Evolutionary conservation across 1,284 basidiomycete genomes (phyloP).

Genomic region (Trichosporon sp.): DNA sequence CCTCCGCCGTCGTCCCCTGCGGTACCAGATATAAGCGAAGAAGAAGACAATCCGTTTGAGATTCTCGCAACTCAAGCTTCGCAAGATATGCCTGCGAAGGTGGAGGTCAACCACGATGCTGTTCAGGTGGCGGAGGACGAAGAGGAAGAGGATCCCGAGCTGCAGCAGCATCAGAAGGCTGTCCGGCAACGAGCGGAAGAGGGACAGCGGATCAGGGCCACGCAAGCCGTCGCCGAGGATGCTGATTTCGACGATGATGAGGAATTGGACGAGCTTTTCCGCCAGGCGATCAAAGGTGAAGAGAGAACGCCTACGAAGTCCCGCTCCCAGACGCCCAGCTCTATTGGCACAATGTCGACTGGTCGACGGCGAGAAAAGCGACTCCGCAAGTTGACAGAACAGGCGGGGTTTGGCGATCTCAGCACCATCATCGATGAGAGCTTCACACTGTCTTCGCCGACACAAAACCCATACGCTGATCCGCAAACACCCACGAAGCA

Average conservation of each 20-base stretch:
- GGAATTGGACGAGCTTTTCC: constrained; percentile 35
- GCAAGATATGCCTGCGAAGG: constrained; percentile 29
- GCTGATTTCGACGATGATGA: constrained; percentile 38
- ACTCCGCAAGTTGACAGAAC: constrained; percentile 24
- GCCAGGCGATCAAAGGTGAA: constrained; percentile 21
- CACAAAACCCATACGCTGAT: constrained; percentile 26
- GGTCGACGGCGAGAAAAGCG: constrained; percentile 18
- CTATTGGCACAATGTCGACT: constrained; percentile 13
- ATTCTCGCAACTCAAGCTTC: constrained; percentile 34
- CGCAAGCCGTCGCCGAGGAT: constrained; percentile 27
- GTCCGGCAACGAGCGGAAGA: constrained; percentile 31
- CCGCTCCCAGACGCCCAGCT: background rate
- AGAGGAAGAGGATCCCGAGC: constrained; percentile 31
- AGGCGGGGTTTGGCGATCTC: constrained; percentile 43
- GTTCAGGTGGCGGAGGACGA: constrained; percentile 32
- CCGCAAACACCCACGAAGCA: constrained; percentile 29
- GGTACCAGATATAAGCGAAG: constrained; percentile 16
- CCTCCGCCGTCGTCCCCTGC: constrained; percentile 23
- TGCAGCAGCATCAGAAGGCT: constrained; percentile 25
- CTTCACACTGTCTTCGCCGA: constrained; percentile 25
- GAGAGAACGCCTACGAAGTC: background rate
- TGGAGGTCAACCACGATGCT: constrained; percentile 38
- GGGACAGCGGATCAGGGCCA: constrained; percentile 32
- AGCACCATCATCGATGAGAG: constrained; percentile 35
- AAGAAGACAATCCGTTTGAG: constrained; percentile 40